Percentiles rank a stretch among this genome's conserved stretches.
Conservation (phyloP, 176 grass and related monocot genomes). For the Calamus simplicifolius region DNA sequence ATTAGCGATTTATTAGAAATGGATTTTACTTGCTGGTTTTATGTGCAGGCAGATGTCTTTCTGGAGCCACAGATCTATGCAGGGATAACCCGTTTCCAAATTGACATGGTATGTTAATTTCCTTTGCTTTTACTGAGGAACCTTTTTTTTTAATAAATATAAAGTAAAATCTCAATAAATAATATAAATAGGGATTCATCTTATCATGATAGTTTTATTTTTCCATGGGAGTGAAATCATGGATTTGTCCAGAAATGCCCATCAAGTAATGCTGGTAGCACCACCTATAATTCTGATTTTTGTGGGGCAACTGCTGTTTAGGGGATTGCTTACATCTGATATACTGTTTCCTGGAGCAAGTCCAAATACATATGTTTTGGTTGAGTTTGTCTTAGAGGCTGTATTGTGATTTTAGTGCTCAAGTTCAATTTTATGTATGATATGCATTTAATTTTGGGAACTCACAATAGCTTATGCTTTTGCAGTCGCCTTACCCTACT, state of each 20-base stretch:
- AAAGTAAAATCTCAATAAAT: background rate
- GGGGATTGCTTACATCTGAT: no score
- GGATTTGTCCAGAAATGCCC: no score
- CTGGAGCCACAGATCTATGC: slow-evolving; percentile 56
- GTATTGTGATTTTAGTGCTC: no score
- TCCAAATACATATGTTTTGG: no score
- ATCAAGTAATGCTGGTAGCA: no score
- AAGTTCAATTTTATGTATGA: background rate
- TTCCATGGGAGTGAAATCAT: no score
- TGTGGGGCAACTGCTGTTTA: no score
- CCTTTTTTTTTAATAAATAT: background rate
- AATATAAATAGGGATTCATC: background rate
- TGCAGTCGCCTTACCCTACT: slow-evolving; percentile 55
- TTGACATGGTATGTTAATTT: slow-evolving; percentile 58
- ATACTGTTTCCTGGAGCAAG: no score
- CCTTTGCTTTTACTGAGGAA: background rate
- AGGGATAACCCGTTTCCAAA: slow-evolving; percentile 48
- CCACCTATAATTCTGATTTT: no score
- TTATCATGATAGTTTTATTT: no score
- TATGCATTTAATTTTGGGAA: slow-evolving; percentile 6
- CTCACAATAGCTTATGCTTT: background rate
- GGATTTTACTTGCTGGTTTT: slow-evolving; percentile 4
- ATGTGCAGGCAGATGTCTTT: slow-evolving; percentile 61
- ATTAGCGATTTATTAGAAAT: background rate
- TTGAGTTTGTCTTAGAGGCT: no score